phyloP scores from a whole-genome alignment of 2,329 filamentous ascomycete species.

The Alternaria brassicicola region DNA sequence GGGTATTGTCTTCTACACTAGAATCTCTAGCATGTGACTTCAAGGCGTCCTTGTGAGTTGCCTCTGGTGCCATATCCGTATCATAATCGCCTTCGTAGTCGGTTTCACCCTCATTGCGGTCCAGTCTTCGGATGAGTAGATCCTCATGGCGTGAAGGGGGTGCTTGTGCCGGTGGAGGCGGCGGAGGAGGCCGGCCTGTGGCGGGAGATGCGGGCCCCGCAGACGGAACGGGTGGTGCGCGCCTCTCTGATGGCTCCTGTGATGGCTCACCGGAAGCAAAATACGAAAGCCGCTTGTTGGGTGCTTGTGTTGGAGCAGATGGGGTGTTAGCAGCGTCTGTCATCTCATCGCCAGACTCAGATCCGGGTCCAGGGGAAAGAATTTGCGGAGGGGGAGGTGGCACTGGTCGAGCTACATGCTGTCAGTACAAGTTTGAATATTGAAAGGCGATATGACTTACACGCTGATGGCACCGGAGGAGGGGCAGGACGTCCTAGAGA shows the following conservation, averaged over 20 bases:
- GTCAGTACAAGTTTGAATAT: not conserved
- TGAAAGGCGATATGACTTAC: slow-evolving; percentile 27
- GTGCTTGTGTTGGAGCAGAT: slow-evolving; percentile 33
- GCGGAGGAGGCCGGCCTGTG: slow-evolving; percentile 52
- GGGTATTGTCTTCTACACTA: slow-evolving; percentile 71
- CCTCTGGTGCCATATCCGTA: slow-evolving; percentile 93
- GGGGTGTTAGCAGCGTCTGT: slow-evolving; percentile 43
- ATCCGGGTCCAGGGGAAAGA: slow-evolving; percentile 75
- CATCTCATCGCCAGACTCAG: slow-evolving; percentile 87
- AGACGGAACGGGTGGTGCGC: slow-evolving; percentile 61
- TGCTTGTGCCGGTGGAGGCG: slow-evolving; percentile 53
- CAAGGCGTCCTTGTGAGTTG: slow-evolving; percentile 90
- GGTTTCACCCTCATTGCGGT: slow-evolving; percentile 79
- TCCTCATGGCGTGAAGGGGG: slow-evolving; percentile 49
- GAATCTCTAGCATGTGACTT: slow-evolving; percentile 80
- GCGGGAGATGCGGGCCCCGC: slow-evolving; percentile 44
- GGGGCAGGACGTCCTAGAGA: slow-evolving; percentile 50
- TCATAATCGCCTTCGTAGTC: slow-evolving; percentile 99
- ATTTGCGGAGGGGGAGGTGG: slow-evolving; percentile 61
- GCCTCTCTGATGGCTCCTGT: slow-evolving; percentile 38
- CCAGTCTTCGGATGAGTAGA: slow-evolving; percentile 49
- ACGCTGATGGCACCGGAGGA: slow-evolving; percentile 45
- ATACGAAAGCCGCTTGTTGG: slow-evolving; percentile 50
- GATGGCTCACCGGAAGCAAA: slow-evolving; percentile 47
- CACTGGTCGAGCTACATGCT: slow-evolving; percentile 64